phyloP scores from a whole-genome alignment of 2,329 filamentous ascomycete species.

The Hypoxylon sp. region DNA sequence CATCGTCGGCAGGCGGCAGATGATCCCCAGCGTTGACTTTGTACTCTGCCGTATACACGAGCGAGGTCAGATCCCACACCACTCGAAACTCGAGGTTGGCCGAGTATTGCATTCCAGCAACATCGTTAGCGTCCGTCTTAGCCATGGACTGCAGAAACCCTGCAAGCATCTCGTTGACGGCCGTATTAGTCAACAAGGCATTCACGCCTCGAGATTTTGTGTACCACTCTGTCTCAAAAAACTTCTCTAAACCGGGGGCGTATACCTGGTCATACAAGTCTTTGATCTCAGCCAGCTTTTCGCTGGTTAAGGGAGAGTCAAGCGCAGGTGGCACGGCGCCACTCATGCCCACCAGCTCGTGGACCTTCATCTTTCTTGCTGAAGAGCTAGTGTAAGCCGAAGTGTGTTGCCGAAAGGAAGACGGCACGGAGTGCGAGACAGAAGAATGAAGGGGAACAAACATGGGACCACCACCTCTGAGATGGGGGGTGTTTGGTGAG shows the following conservation, averaged over 20 bases:
- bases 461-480: slow-evolving; percentile 65
- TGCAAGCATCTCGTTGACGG: slow-evolving; percentile 74
- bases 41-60: slow-evolving; percentile 58
- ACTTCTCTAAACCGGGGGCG: slow-evolving; percentile 77
- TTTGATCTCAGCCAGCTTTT: slow-evolving; percentile 73
- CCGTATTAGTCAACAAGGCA: slow-evolving; percentile 64
- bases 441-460: slow-evolving; percentile 53
- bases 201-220: slow-evolving; percentile 60
- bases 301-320: slow-evolving; percentile 63
- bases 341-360: slow-evolving; percentile 75
- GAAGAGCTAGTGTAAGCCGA: slow-evolving; percentile 59
- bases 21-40: slow-evolving; percentile 52
- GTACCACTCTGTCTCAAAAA: slow-evolving; percentile 90
- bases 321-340: slow-evolving; percentile 70
- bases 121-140: slow-evolving; percentile 63
- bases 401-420: slow-evolving; percentile 49
- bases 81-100: slow-evolving; percentile 68
- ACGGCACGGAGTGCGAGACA: slow-evolving; percentile 46
- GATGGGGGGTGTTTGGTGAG: slow-evolving; percentile 58
- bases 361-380: slow-evolving; percentile 77
- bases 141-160: slow-evolving; percentile 71
- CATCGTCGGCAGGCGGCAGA: slow-evolving; percentile 68
- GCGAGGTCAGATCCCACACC: slow-evolving; percentile 70
- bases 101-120: slow-evolving; percentile 65
- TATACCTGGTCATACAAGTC: slow-evolving; percentile 82